phyloP scores from a whole-genome alignment of 176 grass and related monocot genomes.

The maize (Zea mays) region Zm-B73-REFERENCE-NAM-5.0 NC_050096.1:92120001-92120500 shows the following conservation, averaged over 20 bases:
- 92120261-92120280: slow-evolving; percentile 81
- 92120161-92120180: slow-evolving; percentile 78
- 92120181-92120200: slow-evolving; percentile 81
- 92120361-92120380: background rate
- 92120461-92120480: slow-evolving; percentile 12
- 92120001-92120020: no score
- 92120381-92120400: background rate
- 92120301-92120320: slow-evolving; percentile 65
- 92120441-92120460: slow-evolving; percentile 20
- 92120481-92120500: no score
- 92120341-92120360: slow-evolving; percentile 43
- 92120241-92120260: slow-evolving; percentile 61
- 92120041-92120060: slow-evolving; percentile 98
- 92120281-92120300: slow-evolving; percentile 62
- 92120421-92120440: slow-evolving; percentile 18
- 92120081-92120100: slow-evolving; percentile 44
- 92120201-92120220: slow-evolving; percentile 61
- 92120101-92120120: slow-evolving; percentile 4
- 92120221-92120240: slow-evolving; percentile 92
- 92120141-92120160: slow-evolving; percentile 22
- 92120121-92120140: background rate
- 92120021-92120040: no score
- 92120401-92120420: slow-evolving; percentile 1
- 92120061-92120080: slow-evolving; percentile 61
- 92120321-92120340: slow-evolving; percentile 48